phyloP scores from a whole-genome alignment of 192 early-diverging fungal species.

The Entomortierella lignicola region DNA sequence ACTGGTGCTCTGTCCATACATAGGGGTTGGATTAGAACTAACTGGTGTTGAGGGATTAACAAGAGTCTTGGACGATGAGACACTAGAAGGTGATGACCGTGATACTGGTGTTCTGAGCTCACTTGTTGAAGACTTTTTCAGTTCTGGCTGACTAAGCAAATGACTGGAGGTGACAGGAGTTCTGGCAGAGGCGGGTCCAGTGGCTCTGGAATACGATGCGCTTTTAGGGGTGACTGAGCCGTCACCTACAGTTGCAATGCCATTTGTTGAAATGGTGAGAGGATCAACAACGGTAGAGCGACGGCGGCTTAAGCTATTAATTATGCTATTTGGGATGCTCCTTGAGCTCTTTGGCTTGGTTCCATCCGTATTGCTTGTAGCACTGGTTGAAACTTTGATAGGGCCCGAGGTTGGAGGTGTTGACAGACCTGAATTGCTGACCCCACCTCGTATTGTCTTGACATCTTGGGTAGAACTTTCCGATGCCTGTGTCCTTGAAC shows the following conservation, averaged over 20 bases:
- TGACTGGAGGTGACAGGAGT: conserved; percentile 22
- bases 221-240: conserved; percentile 11
- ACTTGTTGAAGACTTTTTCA: conserved; percentile 25
- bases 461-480: conserved; percentile 28
- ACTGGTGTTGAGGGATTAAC: conserved; percentile 17
- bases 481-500: conserved; percentile 3
- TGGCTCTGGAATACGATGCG: conserved; percentile 18
- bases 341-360: conserved; percentile 37
- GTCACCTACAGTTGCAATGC: not conserved
- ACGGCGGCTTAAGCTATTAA: conserved; percentile 41
- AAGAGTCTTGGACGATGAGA: not conserved
- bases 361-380: not conserved
- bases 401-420: conserved; percentile 14
- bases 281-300: conserved; percentile 36
- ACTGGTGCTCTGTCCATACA: conserved; percentile 12
- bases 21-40: conserved; percentile 9
- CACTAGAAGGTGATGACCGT: conserved; percentile 27
- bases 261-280: conserved; percentile 31
- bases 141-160: conserved; percentile 21
- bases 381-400: not conserved
- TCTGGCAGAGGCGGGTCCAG: conserved; percentile 22
- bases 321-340: conserved; percentile 41
- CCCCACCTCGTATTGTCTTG: conserved; percentile 25
- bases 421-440: not conserved
- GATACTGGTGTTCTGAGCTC: conserved; percentile 30